Evolutionary conservation across 805 yeast genomes (phyloP).

Genomic region (Metschnikowia cubensis): DNA sequence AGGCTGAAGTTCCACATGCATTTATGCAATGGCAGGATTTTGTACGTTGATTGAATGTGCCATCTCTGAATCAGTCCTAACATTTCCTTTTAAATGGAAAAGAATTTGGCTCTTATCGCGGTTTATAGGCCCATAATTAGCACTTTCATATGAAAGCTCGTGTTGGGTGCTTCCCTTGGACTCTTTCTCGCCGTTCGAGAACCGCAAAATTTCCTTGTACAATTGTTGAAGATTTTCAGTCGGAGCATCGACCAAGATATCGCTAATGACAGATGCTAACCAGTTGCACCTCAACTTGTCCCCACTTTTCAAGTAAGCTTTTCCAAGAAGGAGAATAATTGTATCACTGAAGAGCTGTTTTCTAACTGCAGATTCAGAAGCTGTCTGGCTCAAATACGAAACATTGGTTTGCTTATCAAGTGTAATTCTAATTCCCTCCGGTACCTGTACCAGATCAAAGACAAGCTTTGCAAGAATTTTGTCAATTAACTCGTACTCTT

Average conservation of each 20-base stretch:
- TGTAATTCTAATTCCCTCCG: constrained; percentile 6
- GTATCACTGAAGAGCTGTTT: constrained; percentile 9
- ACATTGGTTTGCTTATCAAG: background rate
- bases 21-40: background rate
- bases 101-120: background rate
- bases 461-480: constrained; percentile 30
- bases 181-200: background rate
- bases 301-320: constrained; percentile 6
- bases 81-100: background rate
- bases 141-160: background rate
- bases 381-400: background rate
- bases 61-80: background rate
- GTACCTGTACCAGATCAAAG: constrained; percentile 11
- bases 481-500: constrained; percentile 29
- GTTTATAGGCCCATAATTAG: background rate
- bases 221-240: background rate
- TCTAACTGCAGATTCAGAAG: background rate
- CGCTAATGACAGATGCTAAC: constrained; percentile 10
- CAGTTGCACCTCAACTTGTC: constrained; percentile 13
- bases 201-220: background rate
- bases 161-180: background rate
- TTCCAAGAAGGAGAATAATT: constrained; percentile 9
- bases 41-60: background rate
- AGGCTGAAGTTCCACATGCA: background rate
- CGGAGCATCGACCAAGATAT: background rate